Base-by-base conservation (phyloP, 2,329 filamentous ascomycete species). In the Alternaria conjuncta region DNA sequence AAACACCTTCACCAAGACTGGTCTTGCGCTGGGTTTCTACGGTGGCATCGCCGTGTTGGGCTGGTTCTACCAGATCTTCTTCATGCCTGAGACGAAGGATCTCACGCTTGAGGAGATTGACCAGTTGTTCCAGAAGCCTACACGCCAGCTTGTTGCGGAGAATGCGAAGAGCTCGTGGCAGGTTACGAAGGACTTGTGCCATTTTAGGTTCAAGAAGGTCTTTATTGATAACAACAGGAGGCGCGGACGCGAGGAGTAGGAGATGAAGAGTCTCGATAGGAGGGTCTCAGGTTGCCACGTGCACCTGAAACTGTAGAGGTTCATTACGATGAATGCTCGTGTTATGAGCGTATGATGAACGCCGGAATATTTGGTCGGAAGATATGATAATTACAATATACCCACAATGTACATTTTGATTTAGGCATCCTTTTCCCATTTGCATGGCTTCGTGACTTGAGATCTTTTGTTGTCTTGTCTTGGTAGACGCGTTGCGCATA, bases 71-170 rank as follows among this genome's bases (percentile, higher is more conserved):
- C 90, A 92, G 80, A 82, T 92, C 50, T 75, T 92, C 54, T 92
- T 92, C 80, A 92, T 92, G 90, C 90, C 89, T 0, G 89, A 92
- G 82, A 92, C 90, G 3, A 92, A 92, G 83, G 87, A 89, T 76
- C 82, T 83, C 77, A 86, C 86, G 2, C 85, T 92, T 0, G 90
- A 92, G 79, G 90, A 92, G 78, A 92, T 92, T 63, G 90, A 92
- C 64, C 80, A 87, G 41, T 82, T 92, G 20, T 92, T 92, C 75
- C 84, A 86, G 54, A 84, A 86, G 64, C 89, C 90, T 0, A 92
- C 90, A 0, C 80, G 82, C 45, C 85, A 89, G 47, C 83, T 92
- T 47, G 88, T 92, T 0, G 82, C 80, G 61, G 62, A 73, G 65
- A 76, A 83, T 41, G 77, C 78, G n/a, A 84, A 81, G 68, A 76